Evolutionary conservation across 2,329 filamentous ascomycete species (phyloP).

Genomic region (Stagonosporopsis rhizophila): DNA sequence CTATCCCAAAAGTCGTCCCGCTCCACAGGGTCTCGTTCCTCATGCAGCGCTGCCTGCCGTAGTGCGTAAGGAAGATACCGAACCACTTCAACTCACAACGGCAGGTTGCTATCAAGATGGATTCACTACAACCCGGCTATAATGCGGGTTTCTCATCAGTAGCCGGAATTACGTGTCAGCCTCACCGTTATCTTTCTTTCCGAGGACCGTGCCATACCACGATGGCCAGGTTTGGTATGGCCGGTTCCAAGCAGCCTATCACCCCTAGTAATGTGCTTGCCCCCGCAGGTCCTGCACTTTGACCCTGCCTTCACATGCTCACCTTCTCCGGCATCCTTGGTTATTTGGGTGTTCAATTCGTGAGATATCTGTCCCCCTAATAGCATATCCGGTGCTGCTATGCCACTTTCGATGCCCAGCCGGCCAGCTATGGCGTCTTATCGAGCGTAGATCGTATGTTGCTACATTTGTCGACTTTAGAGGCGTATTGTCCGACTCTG

Average conservation of each 20-base stretch:
- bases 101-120: slow-evolving; percentile 1
- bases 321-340: neutral
- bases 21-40: neutral
- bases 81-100: slow-evolving; percentile 1
- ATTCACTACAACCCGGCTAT: slow-evolving; percentile 1
- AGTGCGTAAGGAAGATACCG: neutral
- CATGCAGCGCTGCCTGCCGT: neutral
- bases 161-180: slow-evolving; percentile 27
- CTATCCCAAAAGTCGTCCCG: neutral
- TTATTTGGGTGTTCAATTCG: neutral
- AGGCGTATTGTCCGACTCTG: neutral
- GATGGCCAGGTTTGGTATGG: slow-evolving; percentile 9
- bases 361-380: neutral
- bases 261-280: neutral
- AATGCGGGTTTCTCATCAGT: slow-evolving; percentile 12
- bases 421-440: neutral
- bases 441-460: slow-evolving; percentile 2
- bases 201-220: slow-evolving; percentile 15
- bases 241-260: slow-evolving; percentile 8
- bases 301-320: slow-evolving; percentile 4
- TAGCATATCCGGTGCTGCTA: slow-evolving; percentile 2
- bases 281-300: slow-evolving; percentile 6
- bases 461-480: neutral
- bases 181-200: slow-evolving; percentile 25
- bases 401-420: neutral